Base-by-base conservation (phyloP, 2,329 filamentous ascomycete genomes). In the Zelopaecilomyces penicillatus region DNA sequence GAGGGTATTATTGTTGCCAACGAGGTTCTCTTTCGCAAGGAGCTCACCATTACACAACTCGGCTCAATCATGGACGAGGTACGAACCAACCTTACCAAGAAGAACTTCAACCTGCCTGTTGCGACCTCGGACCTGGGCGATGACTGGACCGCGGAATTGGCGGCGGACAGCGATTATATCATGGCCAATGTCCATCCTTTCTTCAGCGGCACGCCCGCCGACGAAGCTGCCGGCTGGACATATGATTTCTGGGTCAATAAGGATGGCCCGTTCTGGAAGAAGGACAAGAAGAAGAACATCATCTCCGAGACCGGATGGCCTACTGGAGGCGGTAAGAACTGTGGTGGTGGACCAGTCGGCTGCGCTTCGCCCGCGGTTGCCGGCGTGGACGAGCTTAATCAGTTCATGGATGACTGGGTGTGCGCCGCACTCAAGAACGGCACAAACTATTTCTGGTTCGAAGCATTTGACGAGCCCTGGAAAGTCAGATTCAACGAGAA, bases 171-270 rank as follows among this genome's bases (percentile, higher is more conserved):
- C 36, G 90, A 97, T 63, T 82, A 87, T 57, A 82, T 97, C 65
- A 96, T 97, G 90, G 85, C 87, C 54, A 97, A 97, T 60, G 87
- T 97, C 44, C 93, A 97, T 61, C 91, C 93, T 0, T 96, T 97
- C 74, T 97, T 97, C 60, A 85, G 83, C 0, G 91, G 91, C 39
- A 80, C 87, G 9, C 69, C 75, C 1, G 83, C 81, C 2, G 69
- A 77, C 2, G 62, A 75, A 1, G 87, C 88, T 0, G 83, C 89
- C 0, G 67, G 61, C 6, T 97, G 91, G 91, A 95, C 91, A 0
- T 87, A 74, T 66, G 65, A 65, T 11, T 97, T 96, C 67, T 97
- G 89, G 85, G 66, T 83, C 37, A 69, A 65, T 7, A 74, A 90
- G 46, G 83, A 91, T 53, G 75, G 80, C 0, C 52, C 64, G 0